Percentiles rank a stretch among this genome's conserved stretches.
Conservation (phyloP, 2,329 filamentous ascomycete genomes). For the Torrubiella hemipterigena region DNA sequence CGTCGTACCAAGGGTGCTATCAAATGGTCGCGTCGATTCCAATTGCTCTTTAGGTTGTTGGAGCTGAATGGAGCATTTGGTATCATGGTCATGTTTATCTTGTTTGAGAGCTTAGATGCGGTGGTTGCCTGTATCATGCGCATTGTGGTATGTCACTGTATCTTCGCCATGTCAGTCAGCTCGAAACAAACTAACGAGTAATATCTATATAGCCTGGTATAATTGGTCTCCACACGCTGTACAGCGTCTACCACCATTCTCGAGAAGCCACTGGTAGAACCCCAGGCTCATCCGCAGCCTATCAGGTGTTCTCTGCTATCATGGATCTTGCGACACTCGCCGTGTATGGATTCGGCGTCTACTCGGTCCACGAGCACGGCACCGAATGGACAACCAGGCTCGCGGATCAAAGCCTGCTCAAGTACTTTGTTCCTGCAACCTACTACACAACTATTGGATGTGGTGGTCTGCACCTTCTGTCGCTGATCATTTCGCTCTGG, state of each 20-base stretch:
- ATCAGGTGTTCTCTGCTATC: slow-evolving; percentile 72
- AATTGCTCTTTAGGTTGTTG: slow-evolving; percentile 55
- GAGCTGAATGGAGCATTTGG: slow-evolving; percentile 60
- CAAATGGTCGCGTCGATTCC: slow-evolving; percentile 54
- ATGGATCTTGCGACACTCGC: slow-evolving; percentile 50
- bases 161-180: no score
- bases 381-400: slow-evolving; percentile 58
- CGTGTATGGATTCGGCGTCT: slow-evolving; percentile 43
- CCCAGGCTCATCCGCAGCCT: slow-evolving; percentile 72
- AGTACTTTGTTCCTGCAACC: slow-evolving; percentile 50
- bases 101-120: slow-evolving; percentile 56
- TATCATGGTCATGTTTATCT: slow-evolving; percentile 62
- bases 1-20: slow-evolving; percentile 58
- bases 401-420: slow-evolving; percentile 37
- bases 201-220: slow-evolving; percentile 19
- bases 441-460: slow-evolving; percentile 56
- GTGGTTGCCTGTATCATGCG: slow-evolving; percentile 64
- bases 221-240: slow-evolving; percentile 58
- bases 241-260: slow-evolving; percentile 70
- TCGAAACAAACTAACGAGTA: slow-evolving; percentile 1
- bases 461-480: slow-evolving; percentile 57
- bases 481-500: slow-evolving; percentile 60
- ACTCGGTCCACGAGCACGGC: slow-evolving; percentile 31
- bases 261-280: slow-evolving; percentile 59
- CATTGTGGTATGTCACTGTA: slow-evolving; percentile 52